These are phyloP conservation scores for Lindgomyces ingoldianus DNA, from an alignment of 495 filamentous ascomycete species.

Conservation along the genomic window DNA sequence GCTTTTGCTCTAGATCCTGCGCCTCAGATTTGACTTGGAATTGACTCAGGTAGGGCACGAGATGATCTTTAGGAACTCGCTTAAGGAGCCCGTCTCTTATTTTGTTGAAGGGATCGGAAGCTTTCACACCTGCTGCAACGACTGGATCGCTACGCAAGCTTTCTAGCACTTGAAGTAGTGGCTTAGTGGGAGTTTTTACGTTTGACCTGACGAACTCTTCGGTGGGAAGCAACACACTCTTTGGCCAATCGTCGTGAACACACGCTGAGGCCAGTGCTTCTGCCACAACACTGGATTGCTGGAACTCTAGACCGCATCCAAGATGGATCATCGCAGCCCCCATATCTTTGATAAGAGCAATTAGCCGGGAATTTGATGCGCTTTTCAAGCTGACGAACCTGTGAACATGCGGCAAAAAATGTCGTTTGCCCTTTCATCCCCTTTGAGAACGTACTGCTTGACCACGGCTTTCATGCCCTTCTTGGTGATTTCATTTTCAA, in stretches of 20 bases:
- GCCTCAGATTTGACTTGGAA: neutral
- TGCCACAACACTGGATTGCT: conserved; percentile 9
- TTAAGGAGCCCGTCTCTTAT: neutral
- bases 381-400: conserved; percentile 7
- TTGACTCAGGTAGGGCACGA: conserved; percentile 3
- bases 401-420: conserved; percentile 14
- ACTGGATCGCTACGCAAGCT: neutral
- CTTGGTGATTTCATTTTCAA: conserved; percentile 11
- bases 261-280: conserved; percentile 3
- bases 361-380: neutral
- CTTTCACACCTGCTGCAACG: neutral
- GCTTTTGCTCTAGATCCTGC: neutral
- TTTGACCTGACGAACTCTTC: conserved; percentile 5
- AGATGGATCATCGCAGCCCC: conserved; percentile 11
- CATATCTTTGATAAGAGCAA: neutral
- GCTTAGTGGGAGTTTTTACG: neutral
- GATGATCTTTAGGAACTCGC: neutral
- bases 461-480: conserved; percentile 5
- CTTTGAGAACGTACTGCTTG: conserved; percentile 13
- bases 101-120: conserved; percentile 11
- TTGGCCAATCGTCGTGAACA: conserved; percentile 11
- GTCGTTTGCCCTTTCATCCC: conserved; percentile 12
- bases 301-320: conserved; percentile 14
- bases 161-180: conserved; percentile 3
- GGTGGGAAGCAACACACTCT: neutral